Percentiles rank a stretch among this genome's conserved stretches.
These are phyloP conservation scores for Termitomyces sp. DNA, from an alignment of 1,284 basidiomycete genomes.

Conservation along the genomic window DNA sequence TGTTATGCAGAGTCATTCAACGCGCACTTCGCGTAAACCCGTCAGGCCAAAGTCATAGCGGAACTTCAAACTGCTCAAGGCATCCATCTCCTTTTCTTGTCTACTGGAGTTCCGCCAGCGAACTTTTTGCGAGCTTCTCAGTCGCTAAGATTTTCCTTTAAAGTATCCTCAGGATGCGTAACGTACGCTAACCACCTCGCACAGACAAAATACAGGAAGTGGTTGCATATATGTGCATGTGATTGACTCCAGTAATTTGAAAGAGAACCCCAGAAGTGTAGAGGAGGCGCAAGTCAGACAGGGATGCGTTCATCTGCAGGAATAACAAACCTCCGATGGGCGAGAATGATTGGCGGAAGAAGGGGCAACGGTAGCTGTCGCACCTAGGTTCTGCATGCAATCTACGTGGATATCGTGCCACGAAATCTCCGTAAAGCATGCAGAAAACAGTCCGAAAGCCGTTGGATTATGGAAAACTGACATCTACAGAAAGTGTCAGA, in stretches of 20 bases:
- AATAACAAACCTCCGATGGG: slow-evolving; percentile 1
- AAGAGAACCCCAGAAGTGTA: slow-evolving; percentile 33
- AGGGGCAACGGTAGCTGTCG: slow-evolving; percentile 8
- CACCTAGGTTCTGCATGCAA: slow-evolving; percentile 11
- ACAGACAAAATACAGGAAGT: slow-evolving; percentile 28
- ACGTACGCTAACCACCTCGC: slow-evolving; percentile 24
- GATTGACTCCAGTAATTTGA: slow-evolving; percentile 8
- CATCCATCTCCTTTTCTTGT: slow-evolving; percentile 22
- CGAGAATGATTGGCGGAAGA: slow-evolving; percentile 8
- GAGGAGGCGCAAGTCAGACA: slow-evolving; percentile 18
- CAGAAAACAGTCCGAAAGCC: slow-evolving; percentile 14
- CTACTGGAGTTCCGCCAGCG: slow-evolving; percentile 25
- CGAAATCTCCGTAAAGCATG: slow-evolving; percentile 13
- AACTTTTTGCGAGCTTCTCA: slow-evolving; percentile 26
- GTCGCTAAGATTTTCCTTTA: slow-evolving; percentile 23
- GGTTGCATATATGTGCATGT: slow-evolving; percentile 26
- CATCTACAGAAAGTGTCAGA: background rate
- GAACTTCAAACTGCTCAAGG: slow-evolving; percentile 24
- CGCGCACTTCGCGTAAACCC: background rate
- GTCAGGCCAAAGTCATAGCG: slow-evolving; percentile 13
- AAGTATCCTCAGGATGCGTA: slow-evolving; percentile 22
- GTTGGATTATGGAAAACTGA: background rate
- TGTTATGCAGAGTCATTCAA: background rate
- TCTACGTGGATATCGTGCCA: slow-evolving; percentile 16
- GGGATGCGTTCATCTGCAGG: slow-evolving; percentile 3